Evolutionary conservation across 2,329 filamentous ascomycete genomes (phyloP), one percentile per base, ranked within the genome.

Genomic region (Talaromyces pinophilus): DNA sequence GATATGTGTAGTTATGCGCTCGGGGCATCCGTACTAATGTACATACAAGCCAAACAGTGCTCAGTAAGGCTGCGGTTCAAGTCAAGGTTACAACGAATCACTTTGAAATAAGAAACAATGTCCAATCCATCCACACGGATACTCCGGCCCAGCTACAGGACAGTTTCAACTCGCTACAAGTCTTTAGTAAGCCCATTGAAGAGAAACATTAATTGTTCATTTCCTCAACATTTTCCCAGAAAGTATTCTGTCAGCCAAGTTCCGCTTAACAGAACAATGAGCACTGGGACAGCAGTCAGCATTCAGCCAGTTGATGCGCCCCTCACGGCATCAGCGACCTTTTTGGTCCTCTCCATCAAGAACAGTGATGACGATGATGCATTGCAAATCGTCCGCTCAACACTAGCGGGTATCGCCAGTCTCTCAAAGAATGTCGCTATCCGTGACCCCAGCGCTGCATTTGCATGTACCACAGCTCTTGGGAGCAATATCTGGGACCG

Each of bases 401-500:
- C 78, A 0, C 72, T 87, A 3, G 77, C 84, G 5, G 73, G 75
- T 22, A 70, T 86, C 55, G 74, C 76, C 38, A 79, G 77, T 62
- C 78, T 87, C 8, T 72, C 79, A 50, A 87, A 87, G 69, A 87
- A 84, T 61, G 81, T 87, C 8, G 75, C 82, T 3, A 81, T 86
- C 62, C 84, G 85, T 48, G 81, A 86, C 52, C 69, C 80, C 2
- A 74, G 71, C 13, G 78, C 82, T 19, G 74, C 74, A 5, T 83
- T 87, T 66, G 75, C 82, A 44, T 86, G 84, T 71, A 85, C 83
- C 0, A 84, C 85, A 11, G 85, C 84, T 55, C 85, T 87, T 57
- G 85, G 86, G 54, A 83, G 81, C 70, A 69, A 78, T 11, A 76
- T 81, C 59, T 88, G 85, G 86, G 82, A 85, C 67, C 59, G 67